A percentile compares a stretch with the other conserved stretches of the same genome.
Conservation (phyloP, 768 basidiomycete genomes). For the Boletus rex-veris region DNA sequence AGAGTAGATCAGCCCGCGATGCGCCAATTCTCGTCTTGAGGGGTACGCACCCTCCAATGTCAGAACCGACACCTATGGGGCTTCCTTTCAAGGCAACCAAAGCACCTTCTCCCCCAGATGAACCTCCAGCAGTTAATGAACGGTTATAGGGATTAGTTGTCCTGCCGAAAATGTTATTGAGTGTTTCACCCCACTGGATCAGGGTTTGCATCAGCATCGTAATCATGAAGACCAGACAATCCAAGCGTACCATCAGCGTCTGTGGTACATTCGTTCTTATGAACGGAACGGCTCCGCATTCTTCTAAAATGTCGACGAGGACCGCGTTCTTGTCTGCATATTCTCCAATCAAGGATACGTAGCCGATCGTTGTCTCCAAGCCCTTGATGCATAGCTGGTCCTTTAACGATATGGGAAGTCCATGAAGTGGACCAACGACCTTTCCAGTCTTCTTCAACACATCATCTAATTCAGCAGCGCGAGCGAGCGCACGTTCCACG, state of each 20-base stretch:
- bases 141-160: slow-evolving; percentile 76
- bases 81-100: slow-evolving; percentile 51
- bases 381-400: slow-evolving; percentile 71
- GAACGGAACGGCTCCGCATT: slow-evolving; percentile 66
- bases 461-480: slow-evolving; percentile 66
- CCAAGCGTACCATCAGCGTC: slow-evolving; percentile 56
- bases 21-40: not conserved
- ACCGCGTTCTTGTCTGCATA: slow-evolving; percentile 56
- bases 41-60: slow-evolving; percentile 64
- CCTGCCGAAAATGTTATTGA: slow-evolving; percentile 75
- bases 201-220: not conserved
- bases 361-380: slow-evolving; percentile 70
- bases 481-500: slow-evolving; percentile 61
- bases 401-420: slow-evolving; percentile 71
- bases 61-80: slow-evolving; percentile 68
- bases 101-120: slow-evolving; percentile 84
- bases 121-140: slow-evolving; percentile 70
- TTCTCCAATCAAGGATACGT: slow-evolving; percentile 68
- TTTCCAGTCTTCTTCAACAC: slow-evolving; percentile 58
- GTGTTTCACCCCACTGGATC: slow-evolving; percentile 69
- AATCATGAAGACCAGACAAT: not conserved
- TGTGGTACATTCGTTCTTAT: slow-evolving; percentile 78
- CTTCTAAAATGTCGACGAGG: slow-evolving; percentile 62
- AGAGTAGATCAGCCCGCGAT: not conserved
- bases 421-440: slow-evolving; percentile 69